Evolutionary conservation across 306 rosid genomes (phyloP), one percentile per base, ranked within the genome.

Genomic region (Cyclanthera cordifolia): DNA sequence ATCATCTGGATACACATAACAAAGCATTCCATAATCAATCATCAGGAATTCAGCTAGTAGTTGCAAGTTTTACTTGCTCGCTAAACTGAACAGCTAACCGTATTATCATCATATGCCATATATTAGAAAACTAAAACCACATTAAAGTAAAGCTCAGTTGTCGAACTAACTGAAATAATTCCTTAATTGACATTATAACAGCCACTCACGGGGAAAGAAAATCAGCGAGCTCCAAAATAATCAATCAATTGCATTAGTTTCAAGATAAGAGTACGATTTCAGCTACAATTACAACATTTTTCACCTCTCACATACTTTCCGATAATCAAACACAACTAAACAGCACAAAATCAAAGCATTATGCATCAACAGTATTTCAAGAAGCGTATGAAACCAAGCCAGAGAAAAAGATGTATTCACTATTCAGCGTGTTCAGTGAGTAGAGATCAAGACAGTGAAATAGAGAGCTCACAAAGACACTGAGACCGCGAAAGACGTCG

Each of bases 401-500:
- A 17, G 14, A 13, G 0, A 23, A 64, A 20, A 17, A 64, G 37
- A 20, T 20, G 52, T 13, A 20, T 7, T 5, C 70, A 64, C 20
- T 13, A 20, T 7, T 5, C 52, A 64, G 50, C 16, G 49, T 17
- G 1, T 61, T 17, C 5, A 61, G 52, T 64, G 37, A 64, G 7
- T 64, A 50, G 8, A 39, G 68, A 61, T 61, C 50, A 49, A 61
- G 68, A 73, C 15, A 47, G 48, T 3, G 10, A 21, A 25, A 49
- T 50, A 47, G 59, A 17, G 60, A 47, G 67, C 76, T 77, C 68
- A 91, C 97, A 46, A 92, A 80, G 75, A 92, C 96, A 71, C 89
- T 85, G 81, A 92, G 92, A 63, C 97, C 97, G 15, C 97, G 96
- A 77, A 92, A 89, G 83, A 89, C 95, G 25, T 91, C 97, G 46